phyloP scores from a whole-genome alignment of 768 basidiomycete genomes.

The Postia placenta region DNA sequence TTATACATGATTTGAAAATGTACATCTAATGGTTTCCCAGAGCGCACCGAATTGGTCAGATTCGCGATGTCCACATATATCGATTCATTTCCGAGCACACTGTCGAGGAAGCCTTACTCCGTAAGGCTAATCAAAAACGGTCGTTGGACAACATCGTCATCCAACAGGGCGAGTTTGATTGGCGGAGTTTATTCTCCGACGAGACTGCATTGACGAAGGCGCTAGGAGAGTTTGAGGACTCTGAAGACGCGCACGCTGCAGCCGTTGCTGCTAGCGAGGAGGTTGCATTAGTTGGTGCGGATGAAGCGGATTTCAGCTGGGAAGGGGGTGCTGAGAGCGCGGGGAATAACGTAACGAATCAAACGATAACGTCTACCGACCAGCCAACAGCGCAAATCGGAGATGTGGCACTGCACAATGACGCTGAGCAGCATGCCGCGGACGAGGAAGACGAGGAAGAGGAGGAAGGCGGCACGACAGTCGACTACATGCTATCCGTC shows the following conservation, averaged over 20 bases:
- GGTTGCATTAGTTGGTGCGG: constrained; percentile 65
- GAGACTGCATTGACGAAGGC: constrained; percentile 59
- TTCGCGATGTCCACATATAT: constrained; percentile 94
- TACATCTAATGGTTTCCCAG: constrained; percentile 29
- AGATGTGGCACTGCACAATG: constrained; percentile 17
- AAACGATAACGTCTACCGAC: constrained; percentile 10
- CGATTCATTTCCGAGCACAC: constrained; percentile 87
- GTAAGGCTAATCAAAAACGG: constrained; percentile 97
- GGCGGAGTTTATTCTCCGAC: constrained; percentile 70
- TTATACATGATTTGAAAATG: constrained; percentile 17
- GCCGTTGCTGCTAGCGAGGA: constrained; percentile 70
- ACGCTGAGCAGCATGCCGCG: constrained; percentile 16
- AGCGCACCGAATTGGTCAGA: constrained; percentile 97
- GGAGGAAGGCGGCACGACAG: constrained; percentile 64
- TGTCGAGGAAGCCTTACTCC: constrained; percentile 93
- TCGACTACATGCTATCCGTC: constrained; percentile 79
- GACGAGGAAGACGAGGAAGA: constrained; percentile 30
- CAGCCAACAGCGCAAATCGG: constrained; percentile 8
- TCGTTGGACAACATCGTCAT: constrained; percentile 88
- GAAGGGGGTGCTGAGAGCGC: constrained; percentile 27
- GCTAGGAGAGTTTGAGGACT: constrained; percentile 82
- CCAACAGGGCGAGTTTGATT: constrained; percentile 91
- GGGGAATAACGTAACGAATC: background rate
- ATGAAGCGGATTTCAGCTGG: constrained; percentile 73
- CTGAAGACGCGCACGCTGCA: constrained; percentile 81